phyloP scores from a whole-genome alignment of 768 basidiomycete genomes.

The Roridomyces roridus region DNA sequence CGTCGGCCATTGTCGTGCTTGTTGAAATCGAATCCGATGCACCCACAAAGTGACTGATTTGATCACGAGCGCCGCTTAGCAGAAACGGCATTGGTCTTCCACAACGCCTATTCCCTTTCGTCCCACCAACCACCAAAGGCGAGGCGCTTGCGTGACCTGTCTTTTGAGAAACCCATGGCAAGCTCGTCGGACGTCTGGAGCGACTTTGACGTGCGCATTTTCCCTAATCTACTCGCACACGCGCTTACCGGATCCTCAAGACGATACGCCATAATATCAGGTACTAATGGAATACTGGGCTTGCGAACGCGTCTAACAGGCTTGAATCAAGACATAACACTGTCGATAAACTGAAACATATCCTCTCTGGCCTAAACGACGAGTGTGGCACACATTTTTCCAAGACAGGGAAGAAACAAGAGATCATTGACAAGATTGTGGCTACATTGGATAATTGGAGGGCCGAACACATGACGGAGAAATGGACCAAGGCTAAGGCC shows the following conservation, averaged over 20 bases:
- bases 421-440: slow-evolving; percentile 80
- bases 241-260: slow-evolving; percentile 42
- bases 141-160: no score
- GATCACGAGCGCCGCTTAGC: no score
- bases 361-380: slow-evolving; percentile 78
- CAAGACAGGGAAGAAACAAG: slow-evolving; percentile 87
- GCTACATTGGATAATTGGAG: slow-evolving; percentile 66
- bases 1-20: slow-evolving; percentile 31
- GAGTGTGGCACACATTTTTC: slow-evolving; percentile 71
- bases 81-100: no score
- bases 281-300: no score
- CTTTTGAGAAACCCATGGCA: slow-evolving; percentile 54
- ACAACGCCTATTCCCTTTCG: no score
- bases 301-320: no score
- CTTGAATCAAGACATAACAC: slow-evolving; percentile 70
- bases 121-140: no score
- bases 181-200: slow-evolving; percentile 60
- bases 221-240: slow-evolving; percentile 18
- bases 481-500: slow-evolving; percentile 72
- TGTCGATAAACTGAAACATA: slow-evolving; percentile 86
- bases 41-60: no score
- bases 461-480: slow-evolving; percentile 58
- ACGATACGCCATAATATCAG: slow-evolving; percentile 67
- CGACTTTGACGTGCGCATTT: slow-evolving; percentile 72
- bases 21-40: background rate